These are phyloP conservation scores for Tieghemostelium lacteum DNA, from an alignment of 78 protist genomes.

Conservation along the genomic window DNA sequence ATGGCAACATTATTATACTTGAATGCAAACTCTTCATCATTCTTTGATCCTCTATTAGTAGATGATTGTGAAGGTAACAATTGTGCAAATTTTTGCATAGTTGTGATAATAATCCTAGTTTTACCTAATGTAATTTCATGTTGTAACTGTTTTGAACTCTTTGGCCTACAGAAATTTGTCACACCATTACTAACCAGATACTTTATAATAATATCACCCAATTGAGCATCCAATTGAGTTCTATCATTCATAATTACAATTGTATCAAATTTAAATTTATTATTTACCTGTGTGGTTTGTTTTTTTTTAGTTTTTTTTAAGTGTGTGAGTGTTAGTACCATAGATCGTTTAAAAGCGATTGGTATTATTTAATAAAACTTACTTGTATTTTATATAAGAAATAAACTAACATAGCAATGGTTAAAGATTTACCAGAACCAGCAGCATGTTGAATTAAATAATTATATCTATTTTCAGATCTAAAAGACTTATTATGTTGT, in stretches of 20 bases:
- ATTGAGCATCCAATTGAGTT: constrained; percentile 79
- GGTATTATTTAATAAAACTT: not conserved
- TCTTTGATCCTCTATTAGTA: not conserved
- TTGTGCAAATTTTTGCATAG: constrained; percentile 80
- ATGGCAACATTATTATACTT: constrained; percentile 58
- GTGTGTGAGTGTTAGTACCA: too few species aligned
- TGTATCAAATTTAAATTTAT: constrained; percentile 67
- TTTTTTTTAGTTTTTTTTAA: not conserved
- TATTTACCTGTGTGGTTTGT: constrained; percentile 9
- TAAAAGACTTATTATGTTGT: constrained; percentile 23
- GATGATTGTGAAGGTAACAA: constrained; percentile 27
- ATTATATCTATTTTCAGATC: constrained; percentile 52
- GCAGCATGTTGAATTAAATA: constrained; percentile 83
- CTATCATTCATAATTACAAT: constrained; percentile 81
- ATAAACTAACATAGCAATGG: constrained; percentile 57
- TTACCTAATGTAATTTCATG: constrained; percentile 32
- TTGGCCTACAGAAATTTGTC: constrained; percentile 46
- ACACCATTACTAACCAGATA: constrained; percentile 35
- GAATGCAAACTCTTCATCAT: constrained; percentile 7
- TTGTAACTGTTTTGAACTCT: constrained; percentile 36
- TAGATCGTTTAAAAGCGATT: too few species aligned
- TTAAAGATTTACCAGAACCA: constrained; percentile 64
- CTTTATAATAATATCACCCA: constrained; percentile 57
- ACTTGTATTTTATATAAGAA: constrained; percentile 12
- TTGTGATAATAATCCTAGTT: constrained; percentile 64